Evolutionary conservation across 192 early-diverging fungal species (phyloP).

Genomic region (Podila verticillata): DNA sequence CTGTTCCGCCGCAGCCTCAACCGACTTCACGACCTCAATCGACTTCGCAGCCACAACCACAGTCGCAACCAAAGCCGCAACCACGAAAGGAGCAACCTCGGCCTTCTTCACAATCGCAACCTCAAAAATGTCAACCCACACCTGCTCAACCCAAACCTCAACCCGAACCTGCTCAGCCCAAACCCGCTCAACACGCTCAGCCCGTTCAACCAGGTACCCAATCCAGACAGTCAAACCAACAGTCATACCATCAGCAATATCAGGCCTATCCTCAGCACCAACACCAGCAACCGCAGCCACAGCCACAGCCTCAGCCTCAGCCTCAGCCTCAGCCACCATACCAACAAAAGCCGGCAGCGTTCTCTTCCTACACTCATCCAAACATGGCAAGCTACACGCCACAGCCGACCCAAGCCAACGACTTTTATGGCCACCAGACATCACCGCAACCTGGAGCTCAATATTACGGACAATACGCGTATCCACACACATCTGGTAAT

Average conservation of each 20-base stretch:
- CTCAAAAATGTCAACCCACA: conserved; percentile 4
- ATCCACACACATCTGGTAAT: conserved; percentile 3
- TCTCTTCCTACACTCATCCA: not conserved
- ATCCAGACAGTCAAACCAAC: too few species aligned
- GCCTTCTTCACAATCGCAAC: not conserved
- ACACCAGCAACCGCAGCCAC: not conserved
- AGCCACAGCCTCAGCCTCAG: not conserved
- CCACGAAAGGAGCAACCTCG: conserved; percentile 2
- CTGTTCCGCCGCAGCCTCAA: not conserved
- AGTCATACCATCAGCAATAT: not conserved
- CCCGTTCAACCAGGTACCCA: not conserved
- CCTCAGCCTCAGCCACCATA: conserved; percentile 7
- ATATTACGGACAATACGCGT: not conserved
- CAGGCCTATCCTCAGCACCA: conserved; percentile 7
- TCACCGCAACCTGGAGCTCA: too few species aligned
- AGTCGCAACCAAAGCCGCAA: conserved; percentile 1
- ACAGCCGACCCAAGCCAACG: too few species aligned
- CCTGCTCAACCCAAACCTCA: conserved; percentile 6
- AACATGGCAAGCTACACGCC: not conserved
- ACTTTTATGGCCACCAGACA: too few species aligned
- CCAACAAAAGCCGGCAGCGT: not conserved
- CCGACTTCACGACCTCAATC: not conserved
- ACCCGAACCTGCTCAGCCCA: not conserved
- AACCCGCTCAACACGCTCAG: not conserved
- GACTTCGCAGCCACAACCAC: too few species aligned